Evolutionary conservation across 2,329 filamentous ascomycete genomes (phyloP).

Genomic region (Cordyceps tenuipes): DNA sequence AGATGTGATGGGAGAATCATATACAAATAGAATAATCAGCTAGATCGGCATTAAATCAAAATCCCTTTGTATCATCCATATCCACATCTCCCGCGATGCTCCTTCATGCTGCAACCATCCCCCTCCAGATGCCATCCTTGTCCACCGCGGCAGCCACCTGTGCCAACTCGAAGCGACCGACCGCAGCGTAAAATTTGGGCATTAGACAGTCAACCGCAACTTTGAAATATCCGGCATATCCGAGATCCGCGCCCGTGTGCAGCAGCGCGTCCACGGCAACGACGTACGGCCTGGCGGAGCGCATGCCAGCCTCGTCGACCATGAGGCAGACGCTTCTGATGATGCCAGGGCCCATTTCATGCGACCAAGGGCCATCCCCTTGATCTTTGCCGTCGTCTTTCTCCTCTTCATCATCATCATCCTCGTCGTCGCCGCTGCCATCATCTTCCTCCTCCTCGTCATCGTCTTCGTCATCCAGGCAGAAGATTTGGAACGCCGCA

Average conservation of each 20-base stretch:
- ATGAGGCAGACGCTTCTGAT: not conserved
- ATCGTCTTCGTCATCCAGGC: not conserved
- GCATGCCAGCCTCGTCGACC: not conserved
- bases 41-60: too few species aligned
- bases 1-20: too few species aligned
- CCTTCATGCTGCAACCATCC: not conserved
- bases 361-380: not conserved
- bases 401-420: not conserved
- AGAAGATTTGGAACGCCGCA: not conserved
- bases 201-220: not conserved
- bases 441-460: not conserved
- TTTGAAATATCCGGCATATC: not conserved
- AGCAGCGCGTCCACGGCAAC: conserved; percentile 5
- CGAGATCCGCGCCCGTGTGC: not conserved
- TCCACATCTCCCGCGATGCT: too few species aligned
- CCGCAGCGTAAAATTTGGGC: not conserved
- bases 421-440: not conserved
- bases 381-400: not conserved
- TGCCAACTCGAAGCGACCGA: not conserved
- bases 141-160: not conserved
- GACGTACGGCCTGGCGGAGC: not conserved
- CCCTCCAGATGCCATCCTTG: not conserved
- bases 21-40: too few species aligned
- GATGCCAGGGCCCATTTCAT: conserved; percentile 1
- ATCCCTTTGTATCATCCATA: too few species aligned